A percentile compares a stretch with the other conserved stretches of the same genome.
phyloP scores from a whole-genome alignment of 352 stramenopile species.

The Thalassiosira pacifica region DNA sequence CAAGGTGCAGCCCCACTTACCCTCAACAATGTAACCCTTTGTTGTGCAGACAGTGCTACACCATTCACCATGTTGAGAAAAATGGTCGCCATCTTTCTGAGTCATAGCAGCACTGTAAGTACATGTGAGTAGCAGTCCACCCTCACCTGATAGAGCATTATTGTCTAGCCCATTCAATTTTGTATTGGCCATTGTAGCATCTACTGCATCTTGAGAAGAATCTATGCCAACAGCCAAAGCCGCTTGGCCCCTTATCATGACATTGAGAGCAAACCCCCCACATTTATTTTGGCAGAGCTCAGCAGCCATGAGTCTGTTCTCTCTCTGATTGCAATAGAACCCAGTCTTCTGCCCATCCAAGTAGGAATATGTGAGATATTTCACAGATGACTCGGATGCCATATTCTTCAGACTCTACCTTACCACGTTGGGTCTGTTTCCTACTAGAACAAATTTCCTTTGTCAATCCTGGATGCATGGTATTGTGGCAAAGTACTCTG shows the following conservation, averaged over 20 bases:
- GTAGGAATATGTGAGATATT: conserved; percentile 82
- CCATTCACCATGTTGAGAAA: conserved; percentile 85
- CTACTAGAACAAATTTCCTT: conserved; percentile 50
- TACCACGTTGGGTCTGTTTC: conserved; percentile 42
- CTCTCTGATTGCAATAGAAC: conserved; percentile 91
- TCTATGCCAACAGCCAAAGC: conserved; percentile 77
- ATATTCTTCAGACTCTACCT: conserved; percentile 53
- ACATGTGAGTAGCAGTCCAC: conserved; percentile 87
- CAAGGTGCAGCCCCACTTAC: conserved; percentile 78
- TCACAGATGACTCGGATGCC: conserved; percentile 81
- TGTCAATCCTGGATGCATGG: conserved; percentile 41
- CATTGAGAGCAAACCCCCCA: conserved; percentile 87
- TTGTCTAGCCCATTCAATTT: conserved; percentile 74
- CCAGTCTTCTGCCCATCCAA: conserved; percentile 88
- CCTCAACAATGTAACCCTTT: conserved; percentile 75
- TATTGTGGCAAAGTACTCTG: conserved; percentile 75
- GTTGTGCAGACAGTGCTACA: conserved; percentile 73
- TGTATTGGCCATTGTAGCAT: conserved; percentile 73
- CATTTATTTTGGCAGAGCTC: conserved; percentile 73
- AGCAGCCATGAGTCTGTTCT: conserved; percentile 85
- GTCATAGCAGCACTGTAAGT: conserved; percentile 88
- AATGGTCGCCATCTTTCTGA: conserved; percentile 80
- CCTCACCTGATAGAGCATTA: conserved; percentile 55
- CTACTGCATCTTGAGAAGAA: conserved; percentile 82
- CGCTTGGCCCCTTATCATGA: conserved; percentile 70